A percentile compares a stretch with the other conserved stretches of the same genome.
phyloP scores from a whole-genome alignment of 2,329 filamentous ascomycete species.

The Aspergillus jensenii region DNA sequence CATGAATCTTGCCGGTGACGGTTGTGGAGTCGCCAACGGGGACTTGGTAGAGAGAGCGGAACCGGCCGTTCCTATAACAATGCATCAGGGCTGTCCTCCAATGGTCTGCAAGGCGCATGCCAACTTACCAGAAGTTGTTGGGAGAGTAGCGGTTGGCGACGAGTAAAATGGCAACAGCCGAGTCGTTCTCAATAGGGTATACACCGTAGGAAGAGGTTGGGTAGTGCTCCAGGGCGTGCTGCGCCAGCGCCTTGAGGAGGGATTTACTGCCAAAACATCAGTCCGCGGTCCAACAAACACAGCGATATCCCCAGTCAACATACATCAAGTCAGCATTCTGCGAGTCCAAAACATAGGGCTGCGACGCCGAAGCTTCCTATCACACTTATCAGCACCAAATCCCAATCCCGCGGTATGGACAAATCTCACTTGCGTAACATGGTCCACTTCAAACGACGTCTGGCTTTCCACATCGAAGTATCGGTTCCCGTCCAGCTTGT shows the following conservation, averaged over 20 bases:
- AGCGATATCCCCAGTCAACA: conserved; percentile 28
- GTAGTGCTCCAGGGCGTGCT: conserved; percentile 86
- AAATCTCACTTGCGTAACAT: conserved; percentile 65
- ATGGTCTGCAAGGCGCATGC: not conserved
- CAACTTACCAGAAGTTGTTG: conserved; percentile 84
- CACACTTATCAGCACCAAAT: conserved; percentile 17
- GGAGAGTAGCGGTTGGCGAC: conserved; percentile 97
- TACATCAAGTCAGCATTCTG: conserved; percentile 78
- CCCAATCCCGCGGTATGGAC: not conserved
- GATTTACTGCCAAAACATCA: conserved; percentile 63
- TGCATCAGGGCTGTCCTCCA: not conserved
- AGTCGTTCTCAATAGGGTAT: conserved; percentile 75
- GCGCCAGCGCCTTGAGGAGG: conserved; percentile 71
- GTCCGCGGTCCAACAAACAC: not conserved
- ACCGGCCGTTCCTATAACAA: conserved; percentile 78
- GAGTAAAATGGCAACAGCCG: conserved; percentile 74
- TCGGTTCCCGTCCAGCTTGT: conserved; percentile 72
- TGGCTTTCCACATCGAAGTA: conserved; percentile 91
- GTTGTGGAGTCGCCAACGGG: conserved; percentile 59
- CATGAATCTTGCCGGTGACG: conserved; percentile 78
- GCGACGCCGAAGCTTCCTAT: conserved; percentile 77
- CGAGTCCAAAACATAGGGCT: conserved; percentile 77
- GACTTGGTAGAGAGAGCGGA: conserved; percentile 84
- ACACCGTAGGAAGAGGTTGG: conserved; percentile 77
- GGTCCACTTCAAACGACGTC: conserved; percentile 86